Evolutionary conservation across 306 rosid genomes (phyloP), one percentile per base, ranked within the genome.

Genomic region (Ormosia emarginata): DNA sequence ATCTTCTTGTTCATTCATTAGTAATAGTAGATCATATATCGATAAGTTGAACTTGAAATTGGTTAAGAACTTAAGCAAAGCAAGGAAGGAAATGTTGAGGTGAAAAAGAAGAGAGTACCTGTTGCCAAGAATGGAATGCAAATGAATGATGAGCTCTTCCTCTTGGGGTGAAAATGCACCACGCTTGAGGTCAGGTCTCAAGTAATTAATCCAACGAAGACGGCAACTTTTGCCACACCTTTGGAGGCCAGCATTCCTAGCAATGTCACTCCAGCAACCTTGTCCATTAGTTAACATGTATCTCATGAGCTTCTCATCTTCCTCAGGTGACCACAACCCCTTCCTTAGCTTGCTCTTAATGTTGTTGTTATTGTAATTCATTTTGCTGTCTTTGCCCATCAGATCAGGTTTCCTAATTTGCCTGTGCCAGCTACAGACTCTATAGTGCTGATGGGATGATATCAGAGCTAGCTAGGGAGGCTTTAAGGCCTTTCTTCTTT

Each of bases 131-230:
- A 92, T 81, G 39, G 94, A 88, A 75, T 92, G 97, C 12, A 92
- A 85, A 69, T 90, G 97, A 74, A 90, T 1, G 58, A 92, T 92
- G 74, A 88, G 89, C 0, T 84, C 80, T 76, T 92, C 90, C 65
- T 92, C 97, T 6, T 92, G 93, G 18, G 84, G 85, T 2, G 93
- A 90, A 72, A 92, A 92, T 12, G 97, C 91, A 24, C 97, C 97
- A 2, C 97, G 90, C 52, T 88, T 90, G 37, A 92, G 97, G 78
- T 92, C 97, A 53, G 97, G 97, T 70, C 97, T 85, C 66, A 92
- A 80, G 82, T 92, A 92, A 75, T 92, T 92, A 43, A 92, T 92
- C 97, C 97, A 92, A n/a, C 97, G 97, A 47, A 92, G 94, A 14
- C 97, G 91, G 52, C 97, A 92, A 49, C 97, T 92, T 79, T 92